These are phyloP conservation scores for Aspergillus incahuasiensis DNA, from an alignment of 495 filamentous ascomycete species.

Conservation along the genomic window DNA sequence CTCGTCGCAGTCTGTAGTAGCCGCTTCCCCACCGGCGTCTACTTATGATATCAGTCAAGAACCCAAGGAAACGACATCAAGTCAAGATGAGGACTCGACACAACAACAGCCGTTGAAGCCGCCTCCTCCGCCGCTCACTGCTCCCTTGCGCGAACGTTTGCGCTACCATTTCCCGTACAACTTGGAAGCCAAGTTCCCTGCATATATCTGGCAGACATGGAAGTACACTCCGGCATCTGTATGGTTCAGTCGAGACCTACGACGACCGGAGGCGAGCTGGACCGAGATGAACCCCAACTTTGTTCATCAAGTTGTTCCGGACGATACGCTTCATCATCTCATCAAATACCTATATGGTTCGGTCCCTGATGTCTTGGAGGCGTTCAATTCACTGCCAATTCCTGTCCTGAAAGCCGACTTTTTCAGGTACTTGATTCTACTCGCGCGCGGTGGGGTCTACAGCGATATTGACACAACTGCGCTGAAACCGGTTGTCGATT, in stretches of 20 bases:
- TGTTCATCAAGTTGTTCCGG: slow-evolving; percentile 94
- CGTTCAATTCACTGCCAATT: slow-evolving; percentile 78
- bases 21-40: slow-evolving; percentile 18
- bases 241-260: slow-evolving; percentile 69
- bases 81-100: slow-evolving; percentile 16
- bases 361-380: slow-evolving; percentile 87
- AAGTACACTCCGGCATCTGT: slow-evolving; percentile 80
- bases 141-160: slow-evolving; percentile 74
- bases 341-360: slow-evolving; percentile 81
- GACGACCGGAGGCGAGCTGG: slow-evolving; percentile 85
- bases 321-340: slow-evolving; percentile 74
- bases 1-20: slow-evolving; percentile 21
- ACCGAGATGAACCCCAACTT: slow-evolving; percentile 84
- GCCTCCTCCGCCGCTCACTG: slow-evolving; percentile 26
- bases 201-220: slow-evolving; percentile 99
- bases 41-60: slow-evolving; percentile 7
- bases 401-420: slow-evolving; percentile 95
- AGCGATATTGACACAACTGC: slow-evolving; percentile 93
- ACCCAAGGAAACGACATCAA: slow-evolving; percentile 9
- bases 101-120: slow-evolving; percentile 38
- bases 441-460: slow-evolving; percentile 93
- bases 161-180: slow-evolving; percentile 94
- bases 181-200: slow-evolving; percentile 80
- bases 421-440: slow-evolving; percentile 92
- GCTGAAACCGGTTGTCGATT: slow-evolving; percentile 74